phyloP scores from a whole-genome alignment of 164 flowering plant genomes.

The Tetrastigma voinierianum region DNA sequence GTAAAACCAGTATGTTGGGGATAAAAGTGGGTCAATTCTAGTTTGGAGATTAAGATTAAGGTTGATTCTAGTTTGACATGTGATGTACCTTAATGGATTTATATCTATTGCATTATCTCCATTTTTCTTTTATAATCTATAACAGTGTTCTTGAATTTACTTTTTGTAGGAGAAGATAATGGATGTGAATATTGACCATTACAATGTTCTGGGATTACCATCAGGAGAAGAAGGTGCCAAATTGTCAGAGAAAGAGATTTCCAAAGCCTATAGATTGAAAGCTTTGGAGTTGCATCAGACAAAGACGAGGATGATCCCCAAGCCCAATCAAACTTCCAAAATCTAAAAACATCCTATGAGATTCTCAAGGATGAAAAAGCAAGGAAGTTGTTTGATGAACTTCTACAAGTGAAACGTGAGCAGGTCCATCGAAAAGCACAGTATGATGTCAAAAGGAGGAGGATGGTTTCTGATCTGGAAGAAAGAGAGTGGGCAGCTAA shows the following conservation, averaged over 20 bases:
- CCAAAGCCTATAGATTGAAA: conserved; percentile 62
- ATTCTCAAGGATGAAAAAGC: conserved; percentile 74
- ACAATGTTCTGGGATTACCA: conserved; percentile 65
- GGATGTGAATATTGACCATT: conserved; percentile 62
- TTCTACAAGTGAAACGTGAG: conserved; percentile 50
- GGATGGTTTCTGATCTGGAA: conserved; percentile 80
- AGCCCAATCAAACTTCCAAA: conserved; percentile 56
- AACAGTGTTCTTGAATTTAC: too few species aligned
- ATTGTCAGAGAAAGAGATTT: conserved; percentile 59
- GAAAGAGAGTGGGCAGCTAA: conserved; percentile 65
- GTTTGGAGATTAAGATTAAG: too few species aligned
- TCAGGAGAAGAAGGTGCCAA: conserved; percentile 86
- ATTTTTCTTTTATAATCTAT: too few species aligned
- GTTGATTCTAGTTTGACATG: too few species aligned
- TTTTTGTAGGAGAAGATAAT: conserved; percentile 11
- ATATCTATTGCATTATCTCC: too few species aligned
- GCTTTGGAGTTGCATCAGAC: conserved; percentile 77
- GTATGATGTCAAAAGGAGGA: conserved; percentile 52
- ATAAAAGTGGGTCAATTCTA: too few species aligned
- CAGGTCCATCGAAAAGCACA: conserved; percentile 31
- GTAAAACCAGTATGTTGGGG: too few species aligned
- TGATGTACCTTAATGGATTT: too few species aligned
- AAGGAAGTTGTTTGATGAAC: conserved; percentile 72
- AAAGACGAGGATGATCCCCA: conserved; percentile 74
- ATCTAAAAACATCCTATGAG: conserved; percentile 65